Base-by-base conservation (phyloP, 441 rosid genomes). In the Viola pubescens region DNA sequence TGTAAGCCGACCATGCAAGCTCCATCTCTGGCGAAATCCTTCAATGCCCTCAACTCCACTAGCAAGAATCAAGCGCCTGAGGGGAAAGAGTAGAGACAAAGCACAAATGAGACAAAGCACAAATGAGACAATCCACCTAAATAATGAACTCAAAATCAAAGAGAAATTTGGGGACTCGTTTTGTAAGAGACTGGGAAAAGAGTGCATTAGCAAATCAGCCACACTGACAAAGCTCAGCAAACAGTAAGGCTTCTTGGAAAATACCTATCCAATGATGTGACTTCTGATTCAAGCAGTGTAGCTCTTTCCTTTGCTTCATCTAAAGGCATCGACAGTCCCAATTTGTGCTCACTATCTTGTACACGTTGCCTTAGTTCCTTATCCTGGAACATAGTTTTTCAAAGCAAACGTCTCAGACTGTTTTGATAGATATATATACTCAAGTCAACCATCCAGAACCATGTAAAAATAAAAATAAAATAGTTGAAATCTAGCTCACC, bases 21-120 rank as follows among this genome's bases (percentile, higher is more conserved):
- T 86, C 98, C 96, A 92, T 61, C 98, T 81, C 74, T 77, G 86
- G 40, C 88, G 96, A 75, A 86, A 92, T 66, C 98, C 98, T 61
- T 86, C 91, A 54, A 82, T 75, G 62, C 95, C 98, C 78, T 89
- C 84, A 63, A 80, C 65, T 76, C 95, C 96, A 68, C 97, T 86
- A 5, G 96, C 97, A 55, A 89, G 95, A 75, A 87, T 84, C 82
- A 89, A 70, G 64, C 76, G 95, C 82, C 98, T 92, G 60, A 7
- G 66, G 26, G 6, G 8, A 16, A 67, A 13, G 13, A 16, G 39
- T 1, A 10, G 9, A 9, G 40, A 14, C 19, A 9, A 7, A 34
- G 45, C 38, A 58, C 11, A 7, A 9, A 19, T 59, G 9, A 40
- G 19, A 14, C 19, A 9, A 7, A 34, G 45, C 38, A 58, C 11